phyloP scores from a whole-genome alignment of 1,284 basidiomycete species.

The Neotropicomus parvogracilis region DNA sequence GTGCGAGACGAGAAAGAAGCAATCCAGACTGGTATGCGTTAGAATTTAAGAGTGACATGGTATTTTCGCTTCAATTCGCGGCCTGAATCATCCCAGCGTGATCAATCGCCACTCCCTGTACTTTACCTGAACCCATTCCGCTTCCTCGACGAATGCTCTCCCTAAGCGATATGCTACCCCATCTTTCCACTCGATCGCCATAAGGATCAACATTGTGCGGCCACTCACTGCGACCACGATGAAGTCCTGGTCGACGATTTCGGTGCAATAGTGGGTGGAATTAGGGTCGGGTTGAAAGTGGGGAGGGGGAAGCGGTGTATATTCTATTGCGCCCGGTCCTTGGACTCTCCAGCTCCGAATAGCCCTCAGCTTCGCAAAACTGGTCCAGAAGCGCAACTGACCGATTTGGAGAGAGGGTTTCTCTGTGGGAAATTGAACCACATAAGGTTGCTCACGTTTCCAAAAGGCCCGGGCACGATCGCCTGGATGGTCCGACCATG shows the following conservation, averaged over 20 bases:
- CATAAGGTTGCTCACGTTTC: background rate
- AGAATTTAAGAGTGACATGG: too few species aligned
- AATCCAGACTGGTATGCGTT: too few species aligned
- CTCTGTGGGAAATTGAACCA: background rate
- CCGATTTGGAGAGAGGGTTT: background rate
- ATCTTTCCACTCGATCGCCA: constrained; percentile 21
- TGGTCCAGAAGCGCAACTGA: constrained; percentile 19
- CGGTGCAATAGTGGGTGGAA: background rate
- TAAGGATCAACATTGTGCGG: background rate
- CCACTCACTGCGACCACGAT: constrained; percentile 14
- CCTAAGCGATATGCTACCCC: constrained; percentile 16
- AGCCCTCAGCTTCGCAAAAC: constrained; percentile 5
- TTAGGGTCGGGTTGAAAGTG: background rate
- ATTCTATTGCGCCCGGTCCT: background rate
- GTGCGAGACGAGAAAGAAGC: too few species aligned
- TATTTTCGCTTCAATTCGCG: too few species aligned
- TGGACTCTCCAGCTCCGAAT: background rate
- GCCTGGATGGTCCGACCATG: background rate
- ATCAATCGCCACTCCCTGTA: constrained; percentile 20
- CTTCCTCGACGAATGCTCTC: background rate
- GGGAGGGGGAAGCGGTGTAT: background rate
- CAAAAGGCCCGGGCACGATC: background rate
- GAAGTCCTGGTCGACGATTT: constrained; percentile 19
- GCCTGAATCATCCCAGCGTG: constrained; percentile 16
- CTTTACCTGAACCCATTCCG: constrained; percentile 10